Evolutionary conservation across 495 filamentous ascomycete genomes (phyloP).

Genomic region (Aspergillus haitiensis): DNA sequence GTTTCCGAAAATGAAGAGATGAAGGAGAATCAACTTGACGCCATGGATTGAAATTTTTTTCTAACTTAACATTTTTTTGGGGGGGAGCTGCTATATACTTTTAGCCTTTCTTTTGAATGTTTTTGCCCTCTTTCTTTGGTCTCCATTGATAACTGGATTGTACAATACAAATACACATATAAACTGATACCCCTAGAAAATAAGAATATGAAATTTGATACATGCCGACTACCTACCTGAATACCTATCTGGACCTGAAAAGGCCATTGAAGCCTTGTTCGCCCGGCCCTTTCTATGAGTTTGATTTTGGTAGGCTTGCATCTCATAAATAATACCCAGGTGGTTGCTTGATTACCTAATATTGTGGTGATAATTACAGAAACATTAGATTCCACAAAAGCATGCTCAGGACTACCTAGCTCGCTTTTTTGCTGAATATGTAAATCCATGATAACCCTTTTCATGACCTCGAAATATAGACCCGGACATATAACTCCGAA

Average conservation of each 20-base stretch:
- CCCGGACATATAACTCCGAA: conserved; percentile 8
- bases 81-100: background rate
- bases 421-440: background rate
- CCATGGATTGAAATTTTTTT: conserved; percentile 61
- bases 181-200: conserved; percentile 15
- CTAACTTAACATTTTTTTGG: background rate
- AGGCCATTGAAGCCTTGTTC: background rate
- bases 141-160: conserved; percentile 1
- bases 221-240: background rate
- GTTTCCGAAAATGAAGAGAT: conserved; percentile 71
- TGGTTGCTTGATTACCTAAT: background rate
- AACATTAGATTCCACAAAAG: background rate
- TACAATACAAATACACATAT: conserved; percentile 1
- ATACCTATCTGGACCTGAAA: background rate
- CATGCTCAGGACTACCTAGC: background rate
- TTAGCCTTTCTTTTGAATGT: background rate
- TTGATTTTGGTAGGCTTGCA: too few relatives aligned
- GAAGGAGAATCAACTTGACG: conserved; percentile 55
- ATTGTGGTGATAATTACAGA: background rate
- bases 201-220: background rate
- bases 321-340: too few relatives aligned
- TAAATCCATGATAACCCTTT: background rate
- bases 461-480: background rate
- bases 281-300: too few relatives aligned
- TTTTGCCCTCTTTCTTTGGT: background rate